A percentile compares a stretch with the other conserved stretches of the same genome.
These are phyloP conservation scores for Yamadazyma olivae DNA, from an alignment of 805 yeast genomes.

Conservation along the genomic window DNA sequence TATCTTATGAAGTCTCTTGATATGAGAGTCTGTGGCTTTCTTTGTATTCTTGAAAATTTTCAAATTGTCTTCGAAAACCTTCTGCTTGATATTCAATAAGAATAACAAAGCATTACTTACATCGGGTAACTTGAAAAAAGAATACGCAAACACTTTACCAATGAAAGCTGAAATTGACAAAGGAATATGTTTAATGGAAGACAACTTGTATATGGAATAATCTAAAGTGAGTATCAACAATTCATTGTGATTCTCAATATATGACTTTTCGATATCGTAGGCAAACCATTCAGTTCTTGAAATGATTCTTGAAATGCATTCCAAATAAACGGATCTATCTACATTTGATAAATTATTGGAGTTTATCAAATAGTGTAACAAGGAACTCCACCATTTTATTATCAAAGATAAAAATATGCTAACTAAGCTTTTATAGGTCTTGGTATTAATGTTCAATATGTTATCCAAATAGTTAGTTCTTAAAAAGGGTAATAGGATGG, in stretches of 20 bases:
- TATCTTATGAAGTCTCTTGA: neutral
- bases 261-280: conserved; percentile 19
- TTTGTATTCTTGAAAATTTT: conserved; percentile 4
- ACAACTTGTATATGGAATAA: conserved; percentile 46
- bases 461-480: conserved; percentile 24
- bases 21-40: neutral
- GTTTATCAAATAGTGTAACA: conserved; percentile 25
- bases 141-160: conserved; percentile 68
- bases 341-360: conserved; percentile 31
- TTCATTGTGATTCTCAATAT: conserved; percentile 22
- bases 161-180: conserved; percentile 61
- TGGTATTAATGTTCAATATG: conserved; percentile 14
- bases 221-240: conserved; percentile 52
- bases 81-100: conserved; percentile 52
- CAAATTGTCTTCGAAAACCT: conserved; percentile 28
- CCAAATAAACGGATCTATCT: conserved; percentile 52
- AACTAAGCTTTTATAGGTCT: conserved; percentile 29
- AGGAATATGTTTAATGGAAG: conserved; percentile 47
- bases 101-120: conserved; percentile 58
- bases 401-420: conserved; percentile 32
- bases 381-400: conserved; percentile 54
- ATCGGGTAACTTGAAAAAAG: conserved; percentile 52
- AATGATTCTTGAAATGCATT: conserved; percentile 50
- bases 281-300: conserved; percentile 46
- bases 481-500: conserved; percentile 44